A percentile compares a stretch with the other conserved stretches of the same genome.
Evolutionary conservation across 2,329 filamentous ascomycete genomes (phyloP).

Genomic region (Chaetomiaceae sp.): DNA sequence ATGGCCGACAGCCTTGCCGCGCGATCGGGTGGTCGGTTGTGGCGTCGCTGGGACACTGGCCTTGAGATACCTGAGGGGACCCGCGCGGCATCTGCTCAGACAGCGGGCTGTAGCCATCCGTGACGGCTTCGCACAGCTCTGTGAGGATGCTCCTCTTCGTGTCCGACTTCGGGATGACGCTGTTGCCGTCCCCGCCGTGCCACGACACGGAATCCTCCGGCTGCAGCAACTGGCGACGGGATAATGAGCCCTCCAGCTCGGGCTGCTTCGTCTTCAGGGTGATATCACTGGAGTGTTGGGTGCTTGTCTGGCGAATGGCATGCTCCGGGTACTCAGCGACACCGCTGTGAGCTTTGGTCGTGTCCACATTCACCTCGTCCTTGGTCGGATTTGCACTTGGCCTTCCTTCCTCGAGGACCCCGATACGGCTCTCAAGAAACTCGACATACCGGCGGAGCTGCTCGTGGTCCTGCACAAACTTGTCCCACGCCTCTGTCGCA

Average conservation of each 20-base stretch:
- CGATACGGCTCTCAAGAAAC: conserved; percentile 21
- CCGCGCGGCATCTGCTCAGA: conserved; percentile 1
- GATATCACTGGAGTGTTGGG: neutral
- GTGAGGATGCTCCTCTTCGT: conserved; percentile 24
- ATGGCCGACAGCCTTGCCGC: neutral
- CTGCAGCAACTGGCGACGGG: conserved; percentile 11
- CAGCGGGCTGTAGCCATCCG: conserved; percentile 21
- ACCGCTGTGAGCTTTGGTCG: neutral
- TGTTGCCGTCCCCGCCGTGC: neutral
- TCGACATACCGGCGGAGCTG: conserved; percentile 25
- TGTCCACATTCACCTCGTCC: neutral
- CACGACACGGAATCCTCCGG: conserved; percentile 1
- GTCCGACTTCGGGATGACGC: conserved; percentile 9
- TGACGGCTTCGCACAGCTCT: conserved; percentile 22
- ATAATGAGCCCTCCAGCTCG: conserved; percentile 6
- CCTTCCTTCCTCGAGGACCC: conserved; percentile 11
- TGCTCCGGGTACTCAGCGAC: neutral
- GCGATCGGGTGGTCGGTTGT: neutral
- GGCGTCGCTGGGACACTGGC: neutral
- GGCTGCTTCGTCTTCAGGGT: conserved; percentile 2
- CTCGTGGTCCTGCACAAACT: conserved; percentile 21
- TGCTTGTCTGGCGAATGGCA: neutral
- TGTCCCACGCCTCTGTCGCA: conserved; percentile 20
- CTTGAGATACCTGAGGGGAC: neutral
- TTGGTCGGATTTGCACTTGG: neutral